These are phyloP conservation scores for Agaricus blazei DNA, from an alignment of 768 basidiomycete species.

Conservation along the genomic window DNA sequence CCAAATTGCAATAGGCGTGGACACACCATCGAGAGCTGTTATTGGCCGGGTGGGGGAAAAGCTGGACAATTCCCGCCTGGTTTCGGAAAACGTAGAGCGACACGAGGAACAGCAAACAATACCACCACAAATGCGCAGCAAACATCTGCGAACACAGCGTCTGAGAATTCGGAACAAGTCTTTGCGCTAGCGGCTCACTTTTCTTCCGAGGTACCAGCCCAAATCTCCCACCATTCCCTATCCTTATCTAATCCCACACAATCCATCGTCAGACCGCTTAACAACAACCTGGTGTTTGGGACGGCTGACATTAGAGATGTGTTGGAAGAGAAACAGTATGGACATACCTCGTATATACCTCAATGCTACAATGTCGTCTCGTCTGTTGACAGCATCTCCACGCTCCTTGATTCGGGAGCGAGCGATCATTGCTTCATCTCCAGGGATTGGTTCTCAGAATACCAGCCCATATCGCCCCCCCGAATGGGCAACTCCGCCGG, in stretches of 20 bases:
- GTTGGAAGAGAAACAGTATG: no score
- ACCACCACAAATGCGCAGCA: neutral
- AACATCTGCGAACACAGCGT: neutral
- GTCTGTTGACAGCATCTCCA: no score
- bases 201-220: no score
- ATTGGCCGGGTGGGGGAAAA: slow-evolving; percentile 28
- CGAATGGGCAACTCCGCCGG: neutral
- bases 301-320: no score
- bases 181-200: no score
- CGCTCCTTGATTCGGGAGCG: neutral
- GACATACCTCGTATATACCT: no score
- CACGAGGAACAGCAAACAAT: neutral
- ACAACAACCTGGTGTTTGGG: no score
- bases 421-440: neutral
- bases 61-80: slow-evolving; percentile 26
- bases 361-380: neutral
- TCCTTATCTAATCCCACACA: no score
- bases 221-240: no score
- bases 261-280: no score
- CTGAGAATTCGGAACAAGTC: neutral
- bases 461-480: neutral
- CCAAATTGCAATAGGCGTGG: slow-evolving; percentile 6
- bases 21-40: slow-evolving; percentile 24
- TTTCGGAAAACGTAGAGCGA: slow-evolving; percentile 11
- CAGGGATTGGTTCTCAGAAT: neutral